Percentiles rank a stretch among this genome's conserved stretches.
These are phyloP conservation scores for Nicotiana paniculata DNA, from an alignment of 257 asterid genomes.

Conservation along the genomic window DNA sequence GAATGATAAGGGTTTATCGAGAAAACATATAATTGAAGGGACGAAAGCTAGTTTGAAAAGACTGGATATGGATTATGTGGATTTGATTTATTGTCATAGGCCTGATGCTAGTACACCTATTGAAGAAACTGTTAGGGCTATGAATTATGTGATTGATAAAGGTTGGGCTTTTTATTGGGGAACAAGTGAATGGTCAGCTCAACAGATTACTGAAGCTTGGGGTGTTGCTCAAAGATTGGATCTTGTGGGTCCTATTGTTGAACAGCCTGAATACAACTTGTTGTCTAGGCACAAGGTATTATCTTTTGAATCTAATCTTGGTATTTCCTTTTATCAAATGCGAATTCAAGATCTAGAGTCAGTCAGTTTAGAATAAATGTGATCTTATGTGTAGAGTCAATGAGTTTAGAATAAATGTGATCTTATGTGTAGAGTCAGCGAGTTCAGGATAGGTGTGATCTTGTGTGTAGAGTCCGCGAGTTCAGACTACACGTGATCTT, in stretches of 20 bases:
- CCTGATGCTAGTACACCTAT: slow-evolving; percentile 79
- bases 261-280: slow-evolving; percentile 95
- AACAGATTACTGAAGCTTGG: slow-evolving; percentile 99
- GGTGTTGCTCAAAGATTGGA: slow-evolving; percentile 73
- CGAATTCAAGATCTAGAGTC: no score
- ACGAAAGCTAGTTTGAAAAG: slow-evolving; percentile 68
- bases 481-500: no score
- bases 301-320: neutral
- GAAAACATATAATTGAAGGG: slow-evolving; percentile 89
- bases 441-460: no score
- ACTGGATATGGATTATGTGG: slow-evolving; percentile 88
- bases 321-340: no score
- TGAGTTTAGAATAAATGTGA: no score
- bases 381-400: no score
- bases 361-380: no score
- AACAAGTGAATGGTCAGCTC: slow-evolving; percentile 97
- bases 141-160: slow-evolving; percentile 89
- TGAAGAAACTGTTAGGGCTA: slow-evolving; percentile 96
- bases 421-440: no score
- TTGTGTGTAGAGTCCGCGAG: no score
- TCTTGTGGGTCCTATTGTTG: slow-evolving; percentile 91
- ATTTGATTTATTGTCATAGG: slow-evolving; percentile 73
- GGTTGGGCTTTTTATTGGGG: slow-evolving; percentile 99
- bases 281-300: slow-evolving; percentile 78
- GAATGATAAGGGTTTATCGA: slow-evolving; percentile 84